Evolutionary conservation across 2,329 filamentous ascomycete species (phyloP), one percentile per base, ranked within the genome.

Genomic region (Xylariaceae sp.): DNA sequence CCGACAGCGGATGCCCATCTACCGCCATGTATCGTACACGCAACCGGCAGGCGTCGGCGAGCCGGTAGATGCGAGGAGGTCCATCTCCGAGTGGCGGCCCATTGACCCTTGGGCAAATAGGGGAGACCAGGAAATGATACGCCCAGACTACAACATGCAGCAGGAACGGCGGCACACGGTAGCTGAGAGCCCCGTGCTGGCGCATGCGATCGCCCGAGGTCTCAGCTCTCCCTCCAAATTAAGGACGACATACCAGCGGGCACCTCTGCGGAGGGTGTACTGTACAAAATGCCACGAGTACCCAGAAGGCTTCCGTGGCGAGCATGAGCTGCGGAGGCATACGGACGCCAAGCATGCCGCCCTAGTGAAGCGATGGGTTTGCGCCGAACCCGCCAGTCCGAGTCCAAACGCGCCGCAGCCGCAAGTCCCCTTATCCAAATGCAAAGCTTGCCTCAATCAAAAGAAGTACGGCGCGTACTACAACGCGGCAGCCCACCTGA

Each of bases 231-330:
- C 71, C 5, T 54, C 60, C 3, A 65, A 66, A 46, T 56, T 64
- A 17, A 60, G 66, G 30, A 60, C 68, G 1, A 61, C 69, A 1
- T 74, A 74, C 40, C 72, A 73, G 43, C 64, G 72, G 17, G 68
- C 70, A 15, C 75, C 78, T 16, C 74, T 87, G 36, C 76, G 79
- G 16, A 85, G 87, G 50, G 82, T 88, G 34, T 81, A 78, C 57
- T 96, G 89, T 61, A 68, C 71, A 13, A 76, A 83, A 51, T 96
- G 89, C 66, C 80, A 82, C 50, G 85, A 88, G 53, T 81, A 90
- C 44, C 85, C 85, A 3, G 82, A 88, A 44, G 88, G 89, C 4
- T 96, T 95, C 60, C 83, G 89, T 31, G 89, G 89, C 41, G 88
- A 94, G 40, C 89, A 95, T 60, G 89, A 96, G 60, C 70, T 88